Evolutionary conservation across 2,329 filamentous ascomycete genomes (phyloP), one percentile per base, ranked within the genome.

Genomic region (Purpureocillium takamizusanense): DNA sequence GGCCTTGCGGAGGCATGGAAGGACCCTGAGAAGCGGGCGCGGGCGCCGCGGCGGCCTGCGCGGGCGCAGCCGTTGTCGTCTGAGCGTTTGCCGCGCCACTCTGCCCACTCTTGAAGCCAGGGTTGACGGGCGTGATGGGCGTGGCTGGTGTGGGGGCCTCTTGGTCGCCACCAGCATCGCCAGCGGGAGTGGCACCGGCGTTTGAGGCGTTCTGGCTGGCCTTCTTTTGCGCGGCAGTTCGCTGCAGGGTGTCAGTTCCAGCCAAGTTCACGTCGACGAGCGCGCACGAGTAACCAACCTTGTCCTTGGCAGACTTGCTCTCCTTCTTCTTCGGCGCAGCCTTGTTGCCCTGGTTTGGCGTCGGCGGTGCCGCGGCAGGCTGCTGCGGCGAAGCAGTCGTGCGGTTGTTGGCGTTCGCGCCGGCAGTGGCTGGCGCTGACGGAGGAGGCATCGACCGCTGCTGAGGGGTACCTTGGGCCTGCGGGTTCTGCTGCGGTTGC

Each of bases 311-410:
- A 43, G 67, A 72, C 60, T 81, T 82, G 5, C 63, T 66, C 25
- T 79, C 77, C 67, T 86, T 85, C 73, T 90, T 90, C 60, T 86
- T 88, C 1, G 83, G 82, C 27, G 76, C 79, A 4, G 81, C 62
- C 66, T 90, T 90, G 54, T 79, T 81, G 2, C 68, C 59, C 54
- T 86, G 83, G 37, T 77, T 80, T 1, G 86, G 86, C 4, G 86
- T 92, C 2, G 85, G 85, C 1, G 86, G 85, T 28, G 81, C 82
- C 7, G 77, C 72, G 42, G 72, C 76, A 44, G 72, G 72, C 48
- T 76, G 72, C 49, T 81, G 78, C 17, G 78, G 79, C 14, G 78
- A 80, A 11, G 74, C 74, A 12, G 76, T 73, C 31, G 66, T 70
- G 39, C 72, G 66, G 45, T 67, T 72, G 49, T 76, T 74, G 39